Conservation (phyloP, 139 green algal genomes). For the Asterochloris sp. region DNA sequence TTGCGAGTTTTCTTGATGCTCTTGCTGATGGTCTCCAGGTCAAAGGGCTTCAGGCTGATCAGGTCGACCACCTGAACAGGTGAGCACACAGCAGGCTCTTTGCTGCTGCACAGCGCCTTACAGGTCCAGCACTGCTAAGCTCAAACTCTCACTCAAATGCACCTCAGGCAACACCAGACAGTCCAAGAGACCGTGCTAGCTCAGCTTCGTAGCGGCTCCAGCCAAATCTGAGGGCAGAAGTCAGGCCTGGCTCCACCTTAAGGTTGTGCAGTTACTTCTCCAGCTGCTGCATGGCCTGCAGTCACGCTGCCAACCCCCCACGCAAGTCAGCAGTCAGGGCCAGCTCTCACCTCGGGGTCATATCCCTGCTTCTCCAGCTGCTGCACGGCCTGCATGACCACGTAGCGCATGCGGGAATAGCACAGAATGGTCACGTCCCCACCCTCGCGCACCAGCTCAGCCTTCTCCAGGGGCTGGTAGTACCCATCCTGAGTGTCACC, state of each 20-base stretch:
- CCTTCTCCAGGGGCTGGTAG: slow-evolving; percentile 76
- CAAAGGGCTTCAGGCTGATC: slow-evolving; percentile 96
- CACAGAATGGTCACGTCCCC: slow-evolving; percentile 92
- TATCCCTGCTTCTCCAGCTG: slow-evolving; percentile 73
- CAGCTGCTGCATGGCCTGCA: not conserved
- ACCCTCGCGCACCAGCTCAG: slow-evolving; percentile 79
- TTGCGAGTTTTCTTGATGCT: slow-evolving; percentile 85
- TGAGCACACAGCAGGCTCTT: too few species aligned
- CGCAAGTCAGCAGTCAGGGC: not conserved
- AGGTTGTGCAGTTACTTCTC: not conserved
- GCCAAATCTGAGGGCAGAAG: not conserved
- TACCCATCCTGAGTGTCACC: slow-evolving; percentile 49
- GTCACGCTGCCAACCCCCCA: too few species aligned
- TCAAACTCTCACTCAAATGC: too few species aligned
- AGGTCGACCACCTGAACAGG: slow-evolving; percentile 84
- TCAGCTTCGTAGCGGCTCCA: not conserved
- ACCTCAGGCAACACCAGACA: too few species aligned
- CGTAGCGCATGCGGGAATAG: slow-evolving; percentile 94
- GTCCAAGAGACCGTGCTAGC: too few species aligned
- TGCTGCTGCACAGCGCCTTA: too few species aligned
- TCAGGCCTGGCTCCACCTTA: not conserved
- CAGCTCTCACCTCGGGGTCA: slow-evolving; percentile 75
- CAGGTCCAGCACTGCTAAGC: too few species aligned
- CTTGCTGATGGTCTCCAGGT: slow-evolving; percentile 91
- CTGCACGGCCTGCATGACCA: slow-evolving; percentile 76